Base-by-base conservation (phyloP, 2,329 filamentous ascomycete genomes). In the Arthrobotrys sinensis region DNA sequence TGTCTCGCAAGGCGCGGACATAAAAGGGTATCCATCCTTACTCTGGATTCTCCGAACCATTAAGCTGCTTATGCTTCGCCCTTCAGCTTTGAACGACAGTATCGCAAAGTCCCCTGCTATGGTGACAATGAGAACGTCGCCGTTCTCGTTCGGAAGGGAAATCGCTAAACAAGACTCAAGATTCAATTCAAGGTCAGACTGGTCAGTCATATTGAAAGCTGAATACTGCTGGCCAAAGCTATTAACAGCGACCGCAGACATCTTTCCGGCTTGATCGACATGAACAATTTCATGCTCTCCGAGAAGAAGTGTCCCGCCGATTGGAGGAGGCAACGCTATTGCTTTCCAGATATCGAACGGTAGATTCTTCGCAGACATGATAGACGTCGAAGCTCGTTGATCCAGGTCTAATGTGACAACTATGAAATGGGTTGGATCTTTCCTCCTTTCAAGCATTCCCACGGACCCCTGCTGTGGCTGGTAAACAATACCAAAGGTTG, bases 361-460 rank as follows among this genome's bases (percentile, higher is more conserved):
- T 48, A 99, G 88, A 46, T 91, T 91, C 21, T 90, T 88, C 57
- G 98, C 93, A 0, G 94, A 96, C 6, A 98, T 88, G 80, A 99
- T 92, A 1, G 93, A 94, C 1, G 96, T 99, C 2, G 94, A 97
- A 1, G 94, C 94, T 81, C 91, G 92, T 84, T 98, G 94, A 82
- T 97, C 93, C 57, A 99, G 87, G 83, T 99, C 96, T 64, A 99
- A 87, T 0, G 96, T 97, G 83, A 97, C 97, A 79, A 99, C 95
- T 83, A 94, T 94, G 85, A 97, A 99, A 16, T 91, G 91, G 57
- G 97, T 87, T 81, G 93, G 90, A 83, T 99, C 96, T 82, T 91
- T 96, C 80, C 93, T 89, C 19, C 71, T 75, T 24, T 80, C 81
- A 28, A 91, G 85, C 66, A 98, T 86, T 2, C 93, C 91, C 69